Percentiles rank a stretch among this genome's conserved stretches.
Conservation (phyloP, 768 basidiomycete species). For the Pholiota conissans region DNA sequence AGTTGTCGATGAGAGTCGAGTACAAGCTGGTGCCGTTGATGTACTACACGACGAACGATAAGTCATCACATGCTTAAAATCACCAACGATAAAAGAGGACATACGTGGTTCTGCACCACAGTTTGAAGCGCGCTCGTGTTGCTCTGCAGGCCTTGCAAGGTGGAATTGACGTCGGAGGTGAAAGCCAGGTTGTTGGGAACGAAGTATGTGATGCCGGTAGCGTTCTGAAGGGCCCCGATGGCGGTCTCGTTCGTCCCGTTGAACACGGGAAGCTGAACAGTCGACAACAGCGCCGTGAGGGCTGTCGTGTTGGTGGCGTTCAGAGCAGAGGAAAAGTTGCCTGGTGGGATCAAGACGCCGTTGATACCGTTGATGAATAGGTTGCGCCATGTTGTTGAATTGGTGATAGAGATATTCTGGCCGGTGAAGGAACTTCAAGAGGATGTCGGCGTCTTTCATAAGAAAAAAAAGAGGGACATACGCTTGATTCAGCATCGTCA, state of each 20-base stretch:
- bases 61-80: not conserved
- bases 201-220: constrained; percentile 65
- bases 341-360: constrained; percentile 55
- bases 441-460: constrained; percentile 2
- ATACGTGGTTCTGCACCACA: constrained; percentile 62
- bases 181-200: constrained; percentile 59
- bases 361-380: constrained; percentile 47
- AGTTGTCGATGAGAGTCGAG: constrained; percentile 46
- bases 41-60: constrained; percentile 36
- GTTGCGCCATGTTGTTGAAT: constrained; percentile 40
- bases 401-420: constrained; percentile 30
- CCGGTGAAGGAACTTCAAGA: constrained; percentile 11
- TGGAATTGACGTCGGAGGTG: constrained; percentile 28
- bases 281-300: constrained; percentile 28
- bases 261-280: constrained; percentile 20
- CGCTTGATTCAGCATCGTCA: constrained; percentile 49
- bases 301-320: constrained; percentile 40
- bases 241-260: constrained; percentile 36
- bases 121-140: constrained; percentile 47
- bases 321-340: constrained; percentile 42
- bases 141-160: constrained; percentile 30
- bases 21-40: constrained; percentile 73
- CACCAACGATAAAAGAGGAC: constrained; percentile 17
- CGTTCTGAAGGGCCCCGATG: constrained; percentile 32
- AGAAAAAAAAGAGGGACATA: constrained; percentile 20